Base-by-base conservation (phyloP, 306 rosid species). In the Boehmeria nivea region DNA sequence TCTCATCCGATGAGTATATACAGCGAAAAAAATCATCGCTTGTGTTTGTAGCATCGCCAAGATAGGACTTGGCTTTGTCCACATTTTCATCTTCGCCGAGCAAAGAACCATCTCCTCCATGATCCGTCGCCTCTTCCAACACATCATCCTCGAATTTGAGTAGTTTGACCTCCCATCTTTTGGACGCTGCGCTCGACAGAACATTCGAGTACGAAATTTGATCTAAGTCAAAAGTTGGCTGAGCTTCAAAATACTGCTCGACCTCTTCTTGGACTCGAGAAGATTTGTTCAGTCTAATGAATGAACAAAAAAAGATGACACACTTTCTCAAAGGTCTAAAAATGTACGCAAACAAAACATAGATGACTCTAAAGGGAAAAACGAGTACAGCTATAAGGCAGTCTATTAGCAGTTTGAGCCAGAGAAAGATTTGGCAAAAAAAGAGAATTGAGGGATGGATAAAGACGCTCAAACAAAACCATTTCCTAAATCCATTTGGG, bases 391-490 rank as follows among this genome's bases (percentile, higher is more conserved):
- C 14, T 33, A 46, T 7, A 45, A 59, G 44, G 54, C 54, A 44
- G 37, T 44, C 19, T 46, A 6, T 59, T 17, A 59, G 43, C 43
- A 44, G 42, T 44, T 31, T 44, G 53, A 59, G 54, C 64, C 64
- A 59, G 26, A 59, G 64, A 26, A 59, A 59, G 14, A 59, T 33
- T 44, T 59, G 64, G 53, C 64, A 59, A 7, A 45, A 31, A 26
- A 44, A 18, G 33, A 59, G 64, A 28, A 59, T 26, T 6, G 47
- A 18, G 18, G 64, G 64, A 33, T 45, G 64, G 44, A 59, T 59
- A 59, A 10, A 59, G 54, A 59, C 43, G 64, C 64, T 59, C 27
- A 59, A 19, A 45, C 2, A 59, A 59, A 59, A 44, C 64, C 64
- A 59, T 54, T 59, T 59, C 54, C 11, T n/a, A 31, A 59, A 17